phyloP scores from a whole-genome alignment of 1,139 yeast genomes.

The Debaryomycetaceae sp. region DNA sequence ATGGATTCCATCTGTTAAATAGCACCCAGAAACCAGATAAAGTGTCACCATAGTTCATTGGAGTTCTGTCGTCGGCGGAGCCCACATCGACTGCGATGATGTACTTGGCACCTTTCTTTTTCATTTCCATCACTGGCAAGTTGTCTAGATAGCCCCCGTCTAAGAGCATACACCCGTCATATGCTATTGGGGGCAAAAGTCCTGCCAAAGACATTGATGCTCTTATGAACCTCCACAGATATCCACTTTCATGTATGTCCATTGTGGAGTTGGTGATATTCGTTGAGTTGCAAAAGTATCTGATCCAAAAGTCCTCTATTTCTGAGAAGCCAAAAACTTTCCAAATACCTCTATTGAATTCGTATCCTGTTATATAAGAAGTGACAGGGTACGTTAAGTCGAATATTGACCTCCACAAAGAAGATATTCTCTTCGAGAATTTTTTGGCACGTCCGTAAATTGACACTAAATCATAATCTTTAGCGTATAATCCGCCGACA shows the following conservation, averaged over 20 bases:
- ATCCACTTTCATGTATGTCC: slow-evolving; percentile 91
- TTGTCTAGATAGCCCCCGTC: slow-evolving; percentile 98
- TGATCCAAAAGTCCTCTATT: slow-evolving; percentile 95
- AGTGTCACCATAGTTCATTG: slow-evolving; percentile 90
- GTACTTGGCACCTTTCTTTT: slow-evolving; percentile 77
- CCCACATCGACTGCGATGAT: slow-evolving; percentile 98
- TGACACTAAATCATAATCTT: slow-evolving; percentile 86
- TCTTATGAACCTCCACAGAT: slow-evolving; percentile 91
- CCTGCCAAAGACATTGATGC: slow-evolving; percentile 98
- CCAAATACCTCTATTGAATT: slow-evolving; percentile 95
- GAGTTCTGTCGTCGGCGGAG: slow-evolving; percentile 86
- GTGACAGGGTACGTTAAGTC: slow-evolving; percentile 93
- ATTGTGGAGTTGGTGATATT: slow-evolving; percentile 92
- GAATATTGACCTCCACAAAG: slow-evolving; percentile 78
- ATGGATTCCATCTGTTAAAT: slow-evolving; percentile 86
- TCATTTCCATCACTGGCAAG: slow-evolving; percentile 89
- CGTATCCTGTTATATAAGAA: slow-evolving; percentile 95
- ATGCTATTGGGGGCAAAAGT: slow-evolving; percentile 81
- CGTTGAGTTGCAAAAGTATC: slow-evolving; percentile 87
- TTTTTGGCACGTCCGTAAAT: slow-evolving; percentile 87
- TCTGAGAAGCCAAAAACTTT: slow-evolving; percentile 88
- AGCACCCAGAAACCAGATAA: slow-evolving; percentile 91
- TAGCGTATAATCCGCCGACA: slow-evolving; percentile 92
- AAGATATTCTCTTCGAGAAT: slow-evolving; percentile 77
- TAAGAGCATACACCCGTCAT: slow-evolving; percentile 85